Percentiles rank a stretch among this genome's conserved stretches.
Evolutionary conservation across 768 basidiomycete species (phyloP).

Genomic region (Cyclocybe cylindracea): DNA sequence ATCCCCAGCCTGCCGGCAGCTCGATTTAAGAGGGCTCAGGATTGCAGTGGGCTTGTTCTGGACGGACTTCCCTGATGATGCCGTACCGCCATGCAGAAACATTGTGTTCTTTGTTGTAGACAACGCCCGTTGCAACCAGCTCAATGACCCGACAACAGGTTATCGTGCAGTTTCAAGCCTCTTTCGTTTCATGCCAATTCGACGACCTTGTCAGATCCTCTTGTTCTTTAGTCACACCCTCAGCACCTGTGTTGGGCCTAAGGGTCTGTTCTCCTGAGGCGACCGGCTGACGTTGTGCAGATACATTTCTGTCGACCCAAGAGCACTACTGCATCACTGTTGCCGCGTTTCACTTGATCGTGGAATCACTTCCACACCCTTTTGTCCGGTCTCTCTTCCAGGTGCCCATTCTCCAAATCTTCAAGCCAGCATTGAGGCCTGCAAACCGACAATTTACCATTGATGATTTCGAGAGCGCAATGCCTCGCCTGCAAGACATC

Average conservation of each 20-base stretch:
- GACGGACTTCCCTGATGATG: too few relatives aligned
- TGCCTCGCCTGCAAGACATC: neutral
- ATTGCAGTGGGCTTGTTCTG: too few relatives aligned
- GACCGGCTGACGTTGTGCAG: conserved; percentile 4
- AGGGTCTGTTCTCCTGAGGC: conserved; percentile 3
- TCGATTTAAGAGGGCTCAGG: too few relatives aligned
- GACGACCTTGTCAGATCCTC: conserved; percentile 1
- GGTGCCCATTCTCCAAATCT: neutral
- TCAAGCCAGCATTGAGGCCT: conserved; percentile 2
- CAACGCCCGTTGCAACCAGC: too few relatives aligned
- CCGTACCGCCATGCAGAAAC: too few relatives aligned
- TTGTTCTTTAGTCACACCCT: conserved; percentile 6
- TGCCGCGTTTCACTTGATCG: neutral
- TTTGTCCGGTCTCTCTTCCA: neutral
- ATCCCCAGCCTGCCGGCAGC: too few relatives aligned
- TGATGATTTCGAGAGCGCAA: neutral
- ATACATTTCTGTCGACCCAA: conserved; percentile 1
- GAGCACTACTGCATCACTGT: neutral
- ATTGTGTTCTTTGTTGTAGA: too few relatives aligned
- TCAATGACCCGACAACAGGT: neutral
- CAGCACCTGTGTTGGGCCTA: neutral
- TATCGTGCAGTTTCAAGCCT: neutral
- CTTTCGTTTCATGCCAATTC: neutral
- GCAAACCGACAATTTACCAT: neutral
- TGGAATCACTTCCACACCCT: neutral